Evolutionary conservation across 108 stramenopile species (phyloP).

Genomic region (Phaeodactylum tricornutum): DNA sequence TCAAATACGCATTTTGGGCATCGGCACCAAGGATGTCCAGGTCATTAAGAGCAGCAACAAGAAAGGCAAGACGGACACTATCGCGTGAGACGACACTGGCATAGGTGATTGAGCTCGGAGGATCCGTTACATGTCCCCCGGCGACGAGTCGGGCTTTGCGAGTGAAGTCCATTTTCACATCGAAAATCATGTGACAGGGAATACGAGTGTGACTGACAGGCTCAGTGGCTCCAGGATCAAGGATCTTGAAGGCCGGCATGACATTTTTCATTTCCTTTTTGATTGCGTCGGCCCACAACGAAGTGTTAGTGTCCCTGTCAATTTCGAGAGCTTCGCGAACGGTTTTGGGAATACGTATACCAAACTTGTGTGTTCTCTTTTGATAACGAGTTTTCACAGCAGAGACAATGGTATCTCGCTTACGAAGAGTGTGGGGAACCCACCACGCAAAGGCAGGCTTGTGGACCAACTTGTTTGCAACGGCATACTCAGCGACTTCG

Average conservation of each 20-base stretch:
- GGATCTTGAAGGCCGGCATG: constrained; percentile 23
- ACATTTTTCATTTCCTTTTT: constrained; percentile 36
- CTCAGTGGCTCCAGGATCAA: constrained; percentile 9
- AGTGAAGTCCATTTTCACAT: constrained; percentile 26
- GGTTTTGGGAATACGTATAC: constrained; percentile 7
- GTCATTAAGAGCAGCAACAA: constrained; percentile 29
- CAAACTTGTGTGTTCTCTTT: constrained; percentile 7
- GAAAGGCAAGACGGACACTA: constrained; percentile 29
- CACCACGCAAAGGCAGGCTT: constrained; percentile 20
- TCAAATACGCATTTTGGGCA: constrained; percentile 33
- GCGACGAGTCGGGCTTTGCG: constrained; percentile 33
- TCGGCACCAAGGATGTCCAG: constrained; percentile 24
- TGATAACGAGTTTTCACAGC: constrained; percentile 3
- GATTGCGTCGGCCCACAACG: constrained; percentile 25
- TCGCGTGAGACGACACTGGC: constrained; percentile 35
- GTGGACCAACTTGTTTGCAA: constrained; percentile 7
- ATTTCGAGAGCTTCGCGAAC: constrained; percentile 29
- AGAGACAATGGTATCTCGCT: constrained; percentile 15
- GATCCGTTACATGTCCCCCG: constrained; percentile 19
- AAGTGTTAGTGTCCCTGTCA: constrained; percentile 32
- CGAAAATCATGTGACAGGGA: constrained; percentile 24
- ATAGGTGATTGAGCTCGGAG: constrained; percentile 25
- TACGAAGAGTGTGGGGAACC: constrained; percentile 21
- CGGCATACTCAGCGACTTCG: constrained; percentile 23
- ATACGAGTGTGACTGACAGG: neutral